Evolutionary conservation across 352 stramenopile species (phyloP).

Genomic region (Phytophthora citrophthora): DNA sequence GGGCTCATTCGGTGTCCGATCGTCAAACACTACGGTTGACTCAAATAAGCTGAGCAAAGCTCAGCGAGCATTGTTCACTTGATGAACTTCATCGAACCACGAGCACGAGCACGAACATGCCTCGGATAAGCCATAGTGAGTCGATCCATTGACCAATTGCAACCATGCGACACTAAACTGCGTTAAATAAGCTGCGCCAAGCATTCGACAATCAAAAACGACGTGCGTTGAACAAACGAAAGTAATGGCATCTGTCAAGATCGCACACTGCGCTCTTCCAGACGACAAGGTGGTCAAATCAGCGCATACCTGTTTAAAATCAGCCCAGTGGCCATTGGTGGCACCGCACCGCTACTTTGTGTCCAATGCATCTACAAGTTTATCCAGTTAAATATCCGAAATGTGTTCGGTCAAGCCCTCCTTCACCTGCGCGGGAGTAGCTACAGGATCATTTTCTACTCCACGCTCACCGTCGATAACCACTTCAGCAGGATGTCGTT

Average conservation of each 20-base stretch:
- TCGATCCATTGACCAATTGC: not conserved
- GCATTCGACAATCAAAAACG: slow-evolving; percentile 15
- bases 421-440: not conserved
- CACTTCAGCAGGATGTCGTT: not conserved
- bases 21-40: not conserved
- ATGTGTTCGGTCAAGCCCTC: slow-evolving; percentile 17
- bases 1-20: slow-evolving; percentile 1
- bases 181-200: slow-evolving; percentile 16
- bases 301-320: slow-evolving; percentile 8
- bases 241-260: slow-evolving; percentile 19
- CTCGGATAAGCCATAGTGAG: not conserved
- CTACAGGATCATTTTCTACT: not conserved
- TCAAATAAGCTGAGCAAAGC: not conserved
- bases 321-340: not conserved
- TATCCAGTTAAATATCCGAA: slow-evolving; percentile 34
- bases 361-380: slow-evolving; percentile 23
- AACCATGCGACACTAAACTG: not conserved
- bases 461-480: not conserved
- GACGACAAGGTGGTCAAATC: slow-evolving; percentile 6
- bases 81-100: no score
- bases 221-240: not conserved
- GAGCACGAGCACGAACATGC: not conserved
- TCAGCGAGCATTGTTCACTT: not conserved
- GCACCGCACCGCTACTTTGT: slow-evolving; percentile 9
- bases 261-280: slow-evolving; percentile 9